Percentiles rank a stretch among this genome's conserved stretches.
Conservation (phyloP, 140 eudicot genomes). For the Oenanthe javanica region DNA sequence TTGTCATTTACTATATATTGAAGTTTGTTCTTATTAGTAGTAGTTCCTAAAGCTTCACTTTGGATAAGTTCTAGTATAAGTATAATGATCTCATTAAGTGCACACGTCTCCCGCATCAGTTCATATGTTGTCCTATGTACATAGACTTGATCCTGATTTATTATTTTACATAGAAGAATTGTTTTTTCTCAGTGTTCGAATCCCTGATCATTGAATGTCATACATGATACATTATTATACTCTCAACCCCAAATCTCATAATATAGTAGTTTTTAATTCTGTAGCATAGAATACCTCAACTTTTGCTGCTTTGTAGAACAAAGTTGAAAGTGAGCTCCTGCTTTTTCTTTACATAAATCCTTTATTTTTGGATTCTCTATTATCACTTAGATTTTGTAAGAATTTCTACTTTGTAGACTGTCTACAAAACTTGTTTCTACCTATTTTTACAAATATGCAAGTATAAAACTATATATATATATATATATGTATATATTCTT, state of each 20-base stretch:
- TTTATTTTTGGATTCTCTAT: constrained; percentile 28
- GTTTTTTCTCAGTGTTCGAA: not conserved
- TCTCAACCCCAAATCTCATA: not conserved
- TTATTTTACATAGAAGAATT: too few species aligned
- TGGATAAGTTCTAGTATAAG: not conserved
- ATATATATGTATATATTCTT: not conserved
- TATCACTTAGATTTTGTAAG: constrained; percentile 12
- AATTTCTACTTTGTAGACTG: constrained; percentile 4
- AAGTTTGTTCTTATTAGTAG: not conserved
- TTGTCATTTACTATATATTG: not conserved
- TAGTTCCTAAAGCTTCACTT: not conserved
- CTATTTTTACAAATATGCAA: not conserved
- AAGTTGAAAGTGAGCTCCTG: constrained; percentile 29
- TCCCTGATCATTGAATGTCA: not conserved
- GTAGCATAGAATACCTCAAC: constrained; percentile 29
- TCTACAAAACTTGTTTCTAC: constrained; percentile 16
- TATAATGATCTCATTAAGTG: not conserved
- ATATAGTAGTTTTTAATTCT: not conserved
- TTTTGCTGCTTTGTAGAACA: constrained; percentile 24
- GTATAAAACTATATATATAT: not conserved
- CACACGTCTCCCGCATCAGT: not conserved
- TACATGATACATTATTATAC: not conserved
- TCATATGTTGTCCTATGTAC: not conserved
- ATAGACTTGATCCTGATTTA: too few species aligned
- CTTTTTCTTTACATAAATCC: constrained; percentile 48